Base-by-base conservation (phyloP, 2,329 filamentous ascomycete species). In the Cytospora piceicola region DNA sequence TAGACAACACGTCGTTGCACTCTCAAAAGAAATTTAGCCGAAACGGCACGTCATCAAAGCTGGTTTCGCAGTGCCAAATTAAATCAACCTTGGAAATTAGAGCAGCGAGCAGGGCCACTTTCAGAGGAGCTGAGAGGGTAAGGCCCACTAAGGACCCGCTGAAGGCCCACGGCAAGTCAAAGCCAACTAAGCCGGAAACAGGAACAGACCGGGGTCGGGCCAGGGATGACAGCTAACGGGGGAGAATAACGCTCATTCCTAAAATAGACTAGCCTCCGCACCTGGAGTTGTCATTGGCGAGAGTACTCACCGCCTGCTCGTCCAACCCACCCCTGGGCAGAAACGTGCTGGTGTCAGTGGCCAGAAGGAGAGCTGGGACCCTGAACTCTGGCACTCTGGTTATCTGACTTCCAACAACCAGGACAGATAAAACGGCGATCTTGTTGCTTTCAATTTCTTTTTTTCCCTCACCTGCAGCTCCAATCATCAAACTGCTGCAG, bases 1-100 rank as follows among this genome's bases (percentile, higher is more conserved):
- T 42, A 29, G 20, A 60, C 54, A 52, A 24, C 52, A 24, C 42
- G 30, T 54, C 32, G 36, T n/a, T 52, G 27, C 58, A 56, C 49
- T 42, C 24, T 42, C 24, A 51, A 27, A 58, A 60, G 58, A 63
- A 57, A 65, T 65, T 62, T 62, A 67, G 61, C 63, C 66, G 49
- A 65, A 57, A 63, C 66, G 54, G 66, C 64, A 66, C 66, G 66
- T 65, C 66, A 65, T 67, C 58, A 65, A 59, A 36, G 24, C n/a
- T 42, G 60, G 60, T 63, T 57, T 63, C 60, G 60, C 60, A 56
- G 60, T 63, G 60, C 60, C 60, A 63, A 57, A 56, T 36, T 63
- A 57, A 63, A 63, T 54, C 29, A 54, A 63, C 52, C 60, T 56
- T 56, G 55, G 52, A 56, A 57, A 63, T 56, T 39, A 63, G 53